Conservation (phyloP, 768 basidiomycete species). For the Leccinellum luteum region DNA sequence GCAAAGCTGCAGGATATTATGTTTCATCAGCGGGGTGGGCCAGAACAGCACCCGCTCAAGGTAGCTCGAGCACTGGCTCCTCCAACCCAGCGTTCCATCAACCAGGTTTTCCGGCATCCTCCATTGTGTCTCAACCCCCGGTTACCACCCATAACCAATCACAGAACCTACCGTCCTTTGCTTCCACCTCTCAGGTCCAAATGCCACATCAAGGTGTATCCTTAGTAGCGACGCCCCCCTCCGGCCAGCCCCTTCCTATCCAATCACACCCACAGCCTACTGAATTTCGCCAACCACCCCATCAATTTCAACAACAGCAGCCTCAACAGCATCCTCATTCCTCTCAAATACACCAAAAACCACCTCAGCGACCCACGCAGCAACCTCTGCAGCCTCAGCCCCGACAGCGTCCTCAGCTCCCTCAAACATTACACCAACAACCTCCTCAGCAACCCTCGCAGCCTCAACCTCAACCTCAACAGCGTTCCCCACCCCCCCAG, state of each 20-base stretch:
- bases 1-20: constrained; percentile 1
- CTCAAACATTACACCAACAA: not conserved
- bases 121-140: not conserved
- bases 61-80: not conserved
- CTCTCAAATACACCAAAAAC: not conserved
- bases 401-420: not conserved
- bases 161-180: not conserved
- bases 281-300: not conserved
- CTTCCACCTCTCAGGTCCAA: constrained; percentile 4
- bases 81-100: not conserved
- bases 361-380: not conserved
- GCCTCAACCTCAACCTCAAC: not conserved
- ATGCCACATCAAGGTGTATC: constrained; percentile 2
- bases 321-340: not conserved
- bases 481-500: not conserved
- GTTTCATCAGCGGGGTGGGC: not conserved
- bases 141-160: constrained; percentile 1
- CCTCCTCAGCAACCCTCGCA: not conserved
- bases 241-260: not conserved
- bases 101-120: not conserved
- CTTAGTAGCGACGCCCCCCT: not conserved
- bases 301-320: constrained; percentile 3
- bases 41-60: not conserved
- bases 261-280: not conserved
- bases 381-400: not conserved